Conservation (phyloP, 2,329 filamentous ascomycete species). For the Aspergillus ruber region DNA sequence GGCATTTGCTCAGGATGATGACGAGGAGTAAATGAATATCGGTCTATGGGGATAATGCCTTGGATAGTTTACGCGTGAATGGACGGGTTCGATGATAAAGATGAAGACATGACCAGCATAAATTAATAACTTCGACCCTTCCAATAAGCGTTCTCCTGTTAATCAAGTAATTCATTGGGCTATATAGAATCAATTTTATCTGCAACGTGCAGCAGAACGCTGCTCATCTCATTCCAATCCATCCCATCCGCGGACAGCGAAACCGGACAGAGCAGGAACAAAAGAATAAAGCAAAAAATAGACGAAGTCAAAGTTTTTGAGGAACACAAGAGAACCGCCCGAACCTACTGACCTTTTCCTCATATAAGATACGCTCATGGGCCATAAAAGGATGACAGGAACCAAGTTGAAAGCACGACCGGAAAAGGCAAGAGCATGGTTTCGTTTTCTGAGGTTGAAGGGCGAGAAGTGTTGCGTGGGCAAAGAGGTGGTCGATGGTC, state of each 20-base stretch:
- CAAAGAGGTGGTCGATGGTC: background rate
- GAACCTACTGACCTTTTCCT: background rate
- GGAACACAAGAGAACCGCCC: background rate
- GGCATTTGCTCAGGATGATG: conserved; percentile 1
- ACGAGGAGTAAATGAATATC: no score
- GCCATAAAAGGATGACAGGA: conserved; percentile 7
- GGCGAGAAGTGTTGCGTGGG: background rate
- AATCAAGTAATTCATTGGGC: background rate
- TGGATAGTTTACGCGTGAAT: background rate
- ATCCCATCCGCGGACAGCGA: background rate
- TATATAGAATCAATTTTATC: background rate
- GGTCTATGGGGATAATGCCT: no score
- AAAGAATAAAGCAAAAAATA: background rate
- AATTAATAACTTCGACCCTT: background rate
- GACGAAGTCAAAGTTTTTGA: conserved; percentile 2
- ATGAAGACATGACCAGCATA: background rate
- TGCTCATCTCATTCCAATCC: background rate
- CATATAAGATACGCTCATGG: conserved; percentile 6
- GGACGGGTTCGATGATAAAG: background rate
- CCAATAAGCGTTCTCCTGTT: background rate
- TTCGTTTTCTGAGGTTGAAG: background rate
- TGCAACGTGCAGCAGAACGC: background rate
- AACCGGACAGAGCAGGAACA: background rate
- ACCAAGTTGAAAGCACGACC: background rate
- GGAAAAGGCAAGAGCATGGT: background rate